Percentiles rank a stretch among this genome's conserved stretches.
Evolutionary conservation across 257 asterid genomes (phyloP).

Genomic region (Parsonsia alboflavescens): DNA sequence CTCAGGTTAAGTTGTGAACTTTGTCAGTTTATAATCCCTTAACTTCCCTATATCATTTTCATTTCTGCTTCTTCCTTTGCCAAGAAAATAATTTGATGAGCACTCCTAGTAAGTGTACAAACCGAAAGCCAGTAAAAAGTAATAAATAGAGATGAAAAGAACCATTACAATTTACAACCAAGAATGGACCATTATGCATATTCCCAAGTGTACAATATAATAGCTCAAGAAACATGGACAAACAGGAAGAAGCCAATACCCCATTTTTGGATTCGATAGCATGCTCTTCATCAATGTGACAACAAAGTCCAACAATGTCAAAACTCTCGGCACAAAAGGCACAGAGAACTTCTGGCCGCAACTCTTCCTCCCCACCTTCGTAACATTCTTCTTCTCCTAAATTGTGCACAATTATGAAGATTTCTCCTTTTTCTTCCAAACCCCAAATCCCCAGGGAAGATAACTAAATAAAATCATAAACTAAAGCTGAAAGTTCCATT

Average conservation of each 20-base stretch:
- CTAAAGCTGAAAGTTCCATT: conserved; percentile 2
- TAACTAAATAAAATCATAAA: background rate
- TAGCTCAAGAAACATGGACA: background rate
- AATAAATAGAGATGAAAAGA: background rate
- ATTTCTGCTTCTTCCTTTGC: background rate
- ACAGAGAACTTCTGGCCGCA: conserved; percentile 61
- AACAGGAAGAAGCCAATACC: conserved; percentile 37
- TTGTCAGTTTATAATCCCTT: background rate
- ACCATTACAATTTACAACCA: background rate
- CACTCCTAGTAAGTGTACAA: background rate
- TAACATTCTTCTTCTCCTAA: conserved; percentile 50
- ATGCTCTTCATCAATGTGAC: conserved; percentile 89
- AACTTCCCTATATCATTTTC: background rate
- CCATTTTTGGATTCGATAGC: conserved; percentile 74
- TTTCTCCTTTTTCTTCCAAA: background rate
- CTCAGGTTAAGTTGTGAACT: background rate
- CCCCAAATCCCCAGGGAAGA: background rate
- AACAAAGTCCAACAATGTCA: conserved; percentile 83
- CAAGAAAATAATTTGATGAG: background rate
- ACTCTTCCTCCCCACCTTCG: conserved; percentile 52
- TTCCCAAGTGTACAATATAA: background rate
- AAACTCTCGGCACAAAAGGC: conserved; percentile 84
- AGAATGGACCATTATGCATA: background rate
- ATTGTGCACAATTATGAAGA: conserved; percentile 17
- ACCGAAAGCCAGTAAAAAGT: background rate